Base-by-base conservation (phyloP, 2,329 filamentous ascomycete genomes). In the Neofusicoccum sp. region DNA sequence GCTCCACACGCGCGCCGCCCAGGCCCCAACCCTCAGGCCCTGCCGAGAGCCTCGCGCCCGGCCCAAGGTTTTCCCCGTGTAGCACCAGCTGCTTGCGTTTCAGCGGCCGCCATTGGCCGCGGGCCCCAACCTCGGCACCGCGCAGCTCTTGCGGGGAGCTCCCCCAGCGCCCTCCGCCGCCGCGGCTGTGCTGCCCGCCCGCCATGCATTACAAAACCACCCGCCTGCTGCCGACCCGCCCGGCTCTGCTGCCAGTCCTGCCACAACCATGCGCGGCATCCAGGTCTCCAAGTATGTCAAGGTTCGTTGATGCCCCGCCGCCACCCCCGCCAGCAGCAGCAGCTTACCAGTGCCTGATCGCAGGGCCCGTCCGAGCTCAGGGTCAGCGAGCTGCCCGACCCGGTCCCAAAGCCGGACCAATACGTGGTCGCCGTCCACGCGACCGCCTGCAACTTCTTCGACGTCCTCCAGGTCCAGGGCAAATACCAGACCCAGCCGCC, bases 401-500 rank as follows among this genome's bases (percentile, higher is more conserved):
- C 91, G 0, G 78, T 79, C 1, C 90, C 92, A 1, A 80, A 82
- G 7, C 76, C 86, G 33, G 80, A 89, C 70, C 86, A 96, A 78
- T 98, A 97, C 74, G 82, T 96, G 65, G 89, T 98, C 72, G 84
- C 87, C 70, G 89, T 98, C 69, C 90, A 91, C 76, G 91, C 93
- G 48, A 84, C 89, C 0, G 93, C 91, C 20, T 90, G 91, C 69
- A 98, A 98, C 79, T 98, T 98, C 84, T 98, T 97, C 80, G 93
- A 98, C 74, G 89, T 96, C 61, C 86, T 98, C 59, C 93, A 98
- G 73, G 91, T 97, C 71, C 89, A 91, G 71, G 93, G 93, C 61
- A 96, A 96, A 84, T 98, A 98, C 78, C 93, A 98, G 73, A 84
- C 91, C 72, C 93, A 97, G 69, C 92, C 92, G 0, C 86, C 89